These are phyloP conservation scores for Adansonia gregorii DNA, from an alignment of 441 rosid genomes.

Conservation along the genomic window DNA sequence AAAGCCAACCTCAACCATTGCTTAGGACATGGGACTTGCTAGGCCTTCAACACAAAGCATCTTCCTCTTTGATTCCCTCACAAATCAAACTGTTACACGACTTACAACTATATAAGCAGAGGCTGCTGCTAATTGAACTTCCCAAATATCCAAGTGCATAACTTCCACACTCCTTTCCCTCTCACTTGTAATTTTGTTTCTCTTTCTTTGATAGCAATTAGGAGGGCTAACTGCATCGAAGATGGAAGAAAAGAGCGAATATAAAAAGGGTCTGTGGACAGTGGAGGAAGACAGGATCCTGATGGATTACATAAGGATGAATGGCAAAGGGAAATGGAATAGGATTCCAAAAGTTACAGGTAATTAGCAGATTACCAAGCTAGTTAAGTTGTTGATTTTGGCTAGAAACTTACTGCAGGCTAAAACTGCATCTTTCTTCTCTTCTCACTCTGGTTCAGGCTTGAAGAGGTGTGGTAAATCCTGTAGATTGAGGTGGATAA, in stretches of 20 bases:
- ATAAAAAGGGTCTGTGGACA: slow-evolving; percentile 65
- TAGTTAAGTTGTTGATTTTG: neutral
- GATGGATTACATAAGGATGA: slow-evolving; percentile 53
- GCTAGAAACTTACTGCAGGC: neutral
- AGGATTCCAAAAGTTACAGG: slow-evolving; percentile 53
- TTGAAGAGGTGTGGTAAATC: slow-evolving; percentile 70
- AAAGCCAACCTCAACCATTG: too few species aligned
- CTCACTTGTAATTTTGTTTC: neutral
- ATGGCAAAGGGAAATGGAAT: slow-evolving; percentile 69
- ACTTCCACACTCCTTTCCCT: neutral
- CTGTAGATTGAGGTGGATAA: slow-evolving; percentile 74
- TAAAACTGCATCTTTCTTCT: neutral
- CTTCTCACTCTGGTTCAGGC: slow-evolving; percentile 25
- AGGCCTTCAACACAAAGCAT: neutral
- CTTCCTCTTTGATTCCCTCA: neutral
- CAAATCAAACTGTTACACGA: neutral
- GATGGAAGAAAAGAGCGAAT: slow-evolving; percentile 34
- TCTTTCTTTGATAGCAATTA: neutral
- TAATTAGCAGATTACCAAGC: slow-evolving; percentile 13
- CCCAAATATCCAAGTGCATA: neutral
- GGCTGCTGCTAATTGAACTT: neutral
- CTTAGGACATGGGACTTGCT: too few species aligned
- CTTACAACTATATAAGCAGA: neutral
- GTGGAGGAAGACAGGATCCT: slow-evolving; percentile 64
- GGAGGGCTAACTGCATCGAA: neutral